Evolutionary conservation across 1,284 basidiomycete species (phyloP), one percentile per base, ranked within the genome.

Genomic region (Phylloboletellus chloephorus): DNA sequence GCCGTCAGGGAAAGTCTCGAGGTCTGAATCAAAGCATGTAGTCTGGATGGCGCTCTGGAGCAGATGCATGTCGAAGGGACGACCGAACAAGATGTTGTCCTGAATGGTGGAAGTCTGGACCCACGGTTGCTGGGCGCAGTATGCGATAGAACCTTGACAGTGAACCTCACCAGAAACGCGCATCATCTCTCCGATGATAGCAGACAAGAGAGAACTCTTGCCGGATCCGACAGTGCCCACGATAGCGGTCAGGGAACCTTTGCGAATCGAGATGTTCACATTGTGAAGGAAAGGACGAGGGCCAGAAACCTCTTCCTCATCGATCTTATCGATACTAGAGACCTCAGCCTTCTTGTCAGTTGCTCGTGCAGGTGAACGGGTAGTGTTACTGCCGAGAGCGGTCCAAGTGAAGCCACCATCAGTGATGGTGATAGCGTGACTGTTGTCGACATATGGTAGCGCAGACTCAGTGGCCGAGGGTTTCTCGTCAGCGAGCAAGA

Each of bases 101-200:
- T 64, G 62, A 36, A 66, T 62, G 31, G 58, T 56, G 15, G 53
- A 44, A 24, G 59, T 61, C 47, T 63, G 73, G 51, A 79, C 71
- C 75, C 76, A 82, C 0, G 79, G 70, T 10, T 71, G 71, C 56
- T 82, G 79, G 10, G 73, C 67, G 35, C 72, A 72, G 61, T 79
- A 81, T 3, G 78, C 75, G 12, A 78, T 65, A 10, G 75, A 50
- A 71, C 74, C 46, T 62, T 63, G 32, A 11, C 73, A 76, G 75
- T 11, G 71, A 70, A n/a, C 69, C 65, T 59, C 78, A 31, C 73
- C 72, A 22, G 61, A 58, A 9, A 67, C 65, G 29, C 65, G 56
- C 31, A 66, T 52, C 73, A 75, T 75, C 50, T 76, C 73, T 32
- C 79, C 79, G 12, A 81, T 56, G 12, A 73, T 61, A 13, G 67